Evolutionary conservation across 2,329 filamentous ascomycete genomes (phyloP).

Genomic region (Colletotrichum scovillei): DNA sequence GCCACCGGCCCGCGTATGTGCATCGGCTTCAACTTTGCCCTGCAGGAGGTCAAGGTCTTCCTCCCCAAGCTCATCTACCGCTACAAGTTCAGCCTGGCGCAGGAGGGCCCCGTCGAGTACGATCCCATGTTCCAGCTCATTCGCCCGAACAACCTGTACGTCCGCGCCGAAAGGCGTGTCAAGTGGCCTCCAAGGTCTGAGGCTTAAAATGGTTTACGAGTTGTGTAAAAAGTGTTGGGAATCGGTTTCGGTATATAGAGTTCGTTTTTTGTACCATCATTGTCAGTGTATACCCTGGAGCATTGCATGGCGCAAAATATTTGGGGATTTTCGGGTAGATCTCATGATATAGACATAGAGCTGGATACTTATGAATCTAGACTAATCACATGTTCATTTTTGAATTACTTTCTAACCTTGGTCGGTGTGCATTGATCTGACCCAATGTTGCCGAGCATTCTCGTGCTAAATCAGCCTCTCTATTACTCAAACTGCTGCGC

Average conservation of each 20-base stretch:
- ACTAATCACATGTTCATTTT: slow-evolving; percentile 5
- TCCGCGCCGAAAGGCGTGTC: slow-evolving; percentile 58
- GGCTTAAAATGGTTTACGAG: background rate
- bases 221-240: background rate
- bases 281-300: slow-evolving; percentile 35
- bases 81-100: slow-evolving; percentile 66
- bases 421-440: no score
- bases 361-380: slow-evolving; percentile 16
- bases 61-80: slow-evolving; percentile 68
- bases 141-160: slow-evolving; percentile 65
- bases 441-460: no score
- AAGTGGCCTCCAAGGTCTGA: slow-evolving; percentile 56
- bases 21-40: slow-evolving; percentile 73
- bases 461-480: background rate
- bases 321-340: slow-evolving; percentile 11
- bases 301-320: slow-evolving; percentile 27
- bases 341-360: slow-evolving; percentile 18
- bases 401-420: no score
- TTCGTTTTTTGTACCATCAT: slow-evolving; percentile 33
- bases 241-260: background rate
- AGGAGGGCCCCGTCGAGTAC: slow-evolving; percentile 64
- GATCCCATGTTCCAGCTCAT: slow-evolving; percentile 71
- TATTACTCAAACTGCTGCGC: slow-evolving; percentile 12
- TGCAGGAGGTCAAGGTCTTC: slow-evolving; percentile 70
- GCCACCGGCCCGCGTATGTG: slow-evolving; percentile 67